Percentiles rank a stretch among this genome's conserved stretches.
Evolutionary conservation across 306 rosid genomes (phyloP).

Genomic region (Quercus glauca): DNA sequence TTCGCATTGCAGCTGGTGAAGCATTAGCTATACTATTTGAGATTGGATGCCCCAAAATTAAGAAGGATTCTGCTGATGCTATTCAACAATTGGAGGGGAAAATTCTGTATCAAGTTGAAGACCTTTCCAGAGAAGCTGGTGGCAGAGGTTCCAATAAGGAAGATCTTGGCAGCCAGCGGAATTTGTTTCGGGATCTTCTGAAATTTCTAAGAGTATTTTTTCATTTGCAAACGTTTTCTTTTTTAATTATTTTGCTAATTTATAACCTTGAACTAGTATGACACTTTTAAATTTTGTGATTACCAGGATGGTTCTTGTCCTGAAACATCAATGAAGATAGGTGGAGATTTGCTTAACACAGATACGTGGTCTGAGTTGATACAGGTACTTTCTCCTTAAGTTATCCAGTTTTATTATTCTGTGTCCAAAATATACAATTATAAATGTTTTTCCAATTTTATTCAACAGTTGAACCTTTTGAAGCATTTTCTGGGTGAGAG

Average conservation of each 20-base stretch:
- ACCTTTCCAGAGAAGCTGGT: neutral
- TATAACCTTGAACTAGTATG: too few species aligned
- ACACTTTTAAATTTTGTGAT: neutral
- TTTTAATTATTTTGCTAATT: too few species aligned
- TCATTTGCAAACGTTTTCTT: too few species aligned
- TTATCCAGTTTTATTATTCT: neutral
- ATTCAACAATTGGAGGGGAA: neutral
- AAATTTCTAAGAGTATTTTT: neutral
- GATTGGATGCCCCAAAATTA: neutral
- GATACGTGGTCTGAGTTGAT: slow-evolving; percentile 33
- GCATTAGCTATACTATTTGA: slow-evolving; percentile 39
- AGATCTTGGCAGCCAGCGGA: neutral
- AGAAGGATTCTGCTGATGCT: slow-evolving; percentile 28
- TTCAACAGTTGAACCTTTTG: slow-evolving; percentile 15
- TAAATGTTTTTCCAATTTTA: too few species aligned
- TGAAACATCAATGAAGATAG: neutral
- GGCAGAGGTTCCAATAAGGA: neutral
- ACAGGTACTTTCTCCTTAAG: slow-evolving; percentile 26
- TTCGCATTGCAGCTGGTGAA: slow-evolving; percentile 25
- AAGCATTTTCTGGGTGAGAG: slow-evolving; percentile 8
- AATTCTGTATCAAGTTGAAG: slow-evolving; percentile 4
- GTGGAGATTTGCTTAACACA: slow-evolving; percentile 15
- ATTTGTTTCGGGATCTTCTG: slow-evolving; percentile 19
- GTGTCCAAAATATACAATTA: neutral
- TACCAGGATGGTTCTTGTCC: slow-evolving; percentile 16